These are phyloP conservation scores for Fomitopsis schrenkii DNA, from an alignment of 1,284 basidiomycete species.

Conservation along the genomic window DNA sequence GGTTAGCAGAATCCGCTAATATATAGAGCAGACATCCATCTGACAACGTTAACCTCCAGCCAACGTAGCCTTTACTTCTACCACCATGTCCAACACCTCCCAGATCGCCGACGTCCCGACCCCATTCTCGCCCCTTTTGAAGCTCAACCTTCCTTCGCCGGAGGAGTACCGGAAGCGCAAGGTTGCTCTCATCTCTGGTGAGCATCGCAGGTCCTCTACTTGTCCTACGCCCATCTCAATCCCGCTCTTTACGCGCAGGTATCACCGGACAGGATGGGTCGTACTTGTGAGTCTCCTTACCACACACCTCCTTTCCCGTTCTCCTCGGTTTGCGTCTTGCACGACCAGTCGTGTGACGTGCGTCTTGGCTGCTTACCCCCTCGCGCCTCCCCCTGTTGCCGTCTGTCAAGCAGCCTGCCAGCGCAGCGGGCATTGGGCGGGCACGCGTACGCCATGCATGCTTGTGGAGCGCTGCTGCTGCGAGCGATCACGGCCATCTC, in stretches of 20 bases:
- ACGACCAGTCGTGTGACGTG: constrained; percentile 11
- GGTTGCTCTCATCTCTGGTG: constrained; percentile 86
- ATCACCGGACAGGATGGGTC: constrained; percentile 93
- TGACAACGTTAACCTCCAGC: not conserved
- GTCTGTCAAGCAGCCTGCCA: not conserved
- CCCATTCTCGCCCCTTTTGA: constrained; percentile 39
- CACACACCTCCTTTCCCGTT: not conserved
- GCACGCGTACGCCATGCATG: not conserved
- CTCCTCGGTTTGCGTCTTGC: not conserved
- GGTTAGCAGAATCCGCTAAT: not conserved
- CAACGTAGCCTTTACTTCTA: not conserved
- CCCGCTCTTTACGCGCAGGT: constrained; percentile 40
- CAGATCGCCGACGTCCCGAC: constrained; percentile 23
- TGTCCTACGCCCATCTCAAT: constrained; percentile 1
- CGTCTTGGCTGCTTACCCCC: not conserved
- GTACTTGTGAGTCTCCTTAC: constrained; percentile 58
- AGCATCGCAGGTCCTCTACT: constrained; percentile 16
- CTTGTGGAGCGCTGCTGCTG: not conserved
- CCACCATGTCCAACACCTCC: constrained; percentile 14
- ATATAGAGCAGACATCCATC: not conserved
- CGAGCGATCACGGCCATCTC: not conserved
- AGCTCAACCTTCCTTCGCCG: constrained; percentile 58
- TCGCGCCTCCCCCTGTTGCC: not conserved
- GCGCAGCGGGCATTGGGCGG: not conserved
- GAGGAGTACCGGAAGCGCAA: constrained; percentile 83